Conservation (phyloP, 139 green algal genomes). For the Micractinium sp. region DNA sequence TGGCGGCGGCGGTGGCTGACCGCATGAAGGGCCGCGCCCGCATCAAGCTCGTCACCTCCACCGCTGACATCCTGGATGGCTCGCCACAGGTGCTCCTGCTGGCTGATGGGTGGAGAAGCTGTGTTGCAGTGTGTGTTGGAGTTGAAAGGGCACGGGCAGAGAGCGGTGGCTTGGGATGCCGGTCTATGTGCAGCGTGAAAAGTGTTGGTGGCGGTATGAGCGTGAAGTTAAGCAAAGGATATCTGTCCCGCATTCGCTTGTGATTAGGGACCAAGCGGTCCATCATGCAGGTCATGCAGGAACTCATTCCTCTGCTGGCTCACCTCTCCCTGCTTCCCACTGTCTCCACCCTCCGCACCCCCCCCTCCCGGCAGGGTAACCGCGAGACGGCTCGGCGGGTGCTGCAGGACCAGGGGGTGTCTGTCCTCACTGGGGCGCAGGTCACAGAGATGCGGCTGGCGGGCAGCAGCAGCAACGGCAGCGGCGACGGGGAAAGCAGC, state of each 20-base stretch:
- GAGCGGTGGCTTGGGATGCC: too few species aligned
- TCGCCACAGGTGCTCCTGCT: slow-evolving; percentile 9
- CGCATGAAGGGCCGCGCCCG: slow-evolving; percentile 52
- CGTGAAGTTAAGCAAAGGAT: too few species aligned
- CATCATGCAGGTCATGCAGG: not conserved
- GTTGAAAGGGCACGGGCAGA: too few species aligned
- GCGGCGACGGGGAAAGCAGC: not conserved
- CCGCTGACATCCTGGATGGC: slow-evolving; percentile 69
- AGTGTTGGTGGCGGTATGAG: too few species aligned
- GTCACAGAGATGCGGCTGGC: slow-evolving; percentile 41
- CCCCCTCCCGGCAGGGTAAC: slow-evolving; percentile 56
- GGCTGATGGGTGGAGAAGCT: too few species aligned
- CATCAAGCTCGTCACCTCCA: slow-evolving; percentile 76
- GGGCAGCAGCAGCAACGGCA: not conserved
- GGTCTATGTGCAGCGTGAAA: too few species aligned
- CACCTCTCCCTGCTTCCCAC: not conserved
- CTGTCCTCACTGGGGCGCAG: slow-evolving; percentile 59
- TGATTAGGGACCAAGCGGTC: not conserved
- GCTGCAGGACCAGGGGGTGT: slow-evolving; percentile 67
- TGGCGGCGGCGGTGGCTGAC: slow-evolving; percentile 81
- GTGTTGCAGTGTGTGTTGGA: too few species aligned
- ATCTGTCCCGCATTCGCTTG: too few species aligned
- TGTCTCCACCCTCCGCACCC: not conserved
- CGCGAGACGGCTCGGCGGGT: slow-evolving; percentile 63
- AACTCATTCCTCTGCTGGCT: not conserved